Base-by-base conservation (phyloP, 768 basidiomycete genomes). In the Cystobasidium ongulense region DNA sequence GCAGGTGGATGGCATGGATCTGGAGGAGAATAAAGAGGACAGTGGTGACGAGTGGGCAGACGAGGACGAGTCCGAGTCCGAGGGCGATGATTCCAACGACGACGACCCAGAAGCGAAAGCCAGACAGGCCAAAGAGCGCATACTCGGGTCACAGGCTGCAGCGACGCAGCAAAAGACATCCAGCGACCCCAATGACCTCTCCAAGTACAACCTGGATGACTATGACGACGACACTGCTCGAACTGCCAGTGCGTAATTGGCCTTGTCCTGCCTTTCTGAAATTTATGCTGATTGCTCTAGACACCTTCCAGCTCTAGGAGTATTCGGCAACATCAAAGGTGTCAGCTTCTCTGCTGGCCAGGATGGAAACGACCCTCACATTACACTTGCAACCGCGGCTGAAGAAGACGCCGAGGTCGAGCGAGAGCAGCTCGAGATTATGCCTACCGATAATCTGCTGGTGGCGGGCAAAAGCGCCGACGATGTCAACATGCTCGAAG, bases 281-380 rank as follows among this genome's bases (percentile, higher is more conserved):
- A 21, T 18, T 73, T 31, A 73, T 27, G 25, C 57, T 29, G 13
- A 50, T 27, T 66, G 2, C 23, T 27, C 13, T 23, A 23, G 23
- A 27, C 63, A 10, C 8, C 3, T n/a, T 15, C 15, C 72, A 82
- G 81, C 82, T 7, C 81, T 82, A 77, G 83, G 93, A 43, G 90
- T 90, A 21, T 99, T 99, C 82, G 92, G 89, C 81, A 94, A 91
- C 78, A 92, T 98, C 81, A 95, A 96, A 80, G 95, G 94, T 21
- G 83, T 99, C 63, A 89, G 89, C 25, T 95, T 97, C 81, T 87
- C 29, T 29, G 75, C 64, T 31, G 52, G 88, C 64, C 88, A 92
- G 78, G 92, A 93, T 78, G 86, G 90, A 67, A 92, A 97, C 39
- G 96, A 99, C 81, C 96, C 96, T 0, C 98, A 94, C 79, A 90